phyloP scores from a whole-genome alignment of 164 flowering plant genomes.

The Vitis riparia region DNA sequence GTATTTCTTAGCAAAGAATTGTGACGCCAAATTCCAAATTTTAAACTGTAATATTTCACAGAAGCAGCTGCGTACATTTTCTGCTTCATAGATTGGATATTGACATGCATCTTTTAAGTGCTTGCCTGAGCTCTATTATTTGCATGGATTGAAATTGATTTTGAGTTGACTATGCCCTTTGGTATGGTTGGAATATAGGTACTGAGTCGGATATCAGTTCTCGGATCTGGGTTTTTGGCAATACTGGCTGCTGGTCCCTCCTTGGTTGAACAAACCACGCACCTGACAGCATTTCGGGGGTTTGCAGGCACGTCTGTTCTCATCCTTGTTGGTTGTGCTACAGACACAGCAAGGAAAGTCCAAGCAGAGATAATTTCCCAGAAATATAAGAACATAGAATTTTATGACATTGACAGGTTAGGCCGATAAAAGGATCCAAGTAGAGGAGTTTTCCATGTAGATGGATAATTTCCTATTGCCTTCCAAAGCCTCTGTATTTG shows the following conservation, averaged over 20 bases:
- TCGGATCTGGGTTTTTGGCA: conserved; percentile 92
- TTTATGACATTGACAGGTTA: conserved; percentile 61
- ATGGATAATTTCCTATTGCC: too few species aligned
- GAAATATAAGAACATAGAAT: conserved; percentile 94
- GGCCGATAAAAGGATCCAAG: conserved; percentile 11
- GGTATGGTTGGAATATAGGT: conserved; percentile 45
- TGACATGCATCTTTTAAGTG: background rate
- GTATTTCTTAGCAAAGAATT: too few species aligned
- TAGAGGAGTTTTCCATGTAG: background rate
- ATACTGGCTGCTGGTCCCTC: conserved; percentile 96
- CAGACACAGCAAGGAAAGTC: conserved; percentile 97
- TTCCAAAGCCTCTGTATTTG: too few species aligned
- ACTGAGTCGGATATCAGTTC: conserved; percentile 93
- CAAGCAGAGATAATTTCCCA: conserved; percentile 98
- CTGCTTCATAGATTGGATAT: background rate
- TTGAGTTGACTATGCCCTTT: background rate
- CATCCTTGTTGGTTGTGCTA: conserved; percentile 98
- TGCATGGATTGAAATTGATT: background rate
- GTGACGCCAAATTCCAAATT: background rate
- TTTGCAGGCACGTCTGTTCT: conserved; percentile 99
- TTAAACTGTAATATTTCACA: background rate
- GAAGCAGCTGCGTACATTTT: background rate
- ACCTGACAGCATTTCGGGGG: conserved; percentile 92
- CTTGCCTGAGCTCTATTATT: background rate
- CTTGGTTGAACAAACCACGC: conserved; percentile 82